Conservation (phyloP, 441 rosid species). For the Aquilaria agallochum region DNA sequence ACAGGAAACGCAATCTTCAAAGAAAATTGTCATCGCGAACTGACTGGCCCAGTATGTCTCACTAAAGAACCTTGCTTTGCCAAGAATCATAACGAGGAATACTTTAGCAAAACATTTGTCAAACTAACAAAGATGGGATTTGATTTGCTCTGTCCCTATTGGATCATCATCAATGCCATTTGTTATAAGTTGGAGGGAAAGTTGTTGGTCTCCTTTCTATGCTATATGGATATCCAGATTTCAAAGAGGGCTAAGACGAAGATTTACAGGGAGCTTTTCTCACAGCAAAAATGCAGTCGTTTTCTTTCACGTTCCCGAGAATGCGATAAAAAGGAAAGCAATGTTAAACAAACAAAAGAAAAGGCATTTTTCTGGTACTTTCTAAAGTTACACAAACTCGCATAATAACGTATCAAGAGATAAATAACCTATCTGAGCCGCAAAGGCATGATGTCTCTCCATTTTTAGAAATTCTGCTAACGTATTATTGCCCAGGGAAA, state of each 20-base stretch:
- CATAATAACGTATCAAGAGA: slow-evolving; percentile 16
- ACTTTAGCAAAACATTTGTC: no score
- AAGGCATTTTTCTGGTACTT: slow-evolving; percentile 2
- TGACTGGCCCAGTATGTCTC: no score
- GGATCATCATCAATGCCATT: no score
- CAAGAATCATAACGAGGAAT: no score
- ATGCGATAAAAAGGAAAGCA: slow-evolving; percentile 5
- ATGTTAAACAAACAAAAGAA: slow-evolving; percentile 1
- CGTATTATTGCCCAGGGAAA: slow-evolving; percentile 18
- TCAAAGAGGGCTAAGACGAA: background rate
- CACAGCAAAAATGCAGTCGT: slow-evolving; percentile 15
- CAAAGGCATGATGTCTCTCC: slow-evolving; percentile 32
- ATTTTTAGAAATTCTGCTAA: slow-evolving; percentile 26
- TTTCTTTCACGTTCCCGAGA: slow-evolving; percentile 23
- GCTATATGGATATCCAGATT: background rate
- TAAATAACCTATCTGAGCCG: slow-evolving; percentile 33
- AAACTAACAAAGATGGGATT: no score
- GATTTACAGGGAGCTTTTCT: background rate
- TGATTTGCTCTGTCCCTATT: no score
- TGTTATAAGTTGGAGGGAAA: no score
- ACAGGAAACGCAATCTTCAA: slow-evolving; percentile 2
- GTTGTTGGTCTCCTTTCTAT: slow-evolving; percentile 13
- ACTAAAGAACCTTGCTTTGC: no score
- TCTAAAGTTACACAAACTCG: slow-evolving; percentile 9
- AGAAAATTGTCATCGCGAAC: background rate